Conservation (phyloP, 2,329 filamentous ascomycete genomes). For the Metarhizium rileyi region DNA sequence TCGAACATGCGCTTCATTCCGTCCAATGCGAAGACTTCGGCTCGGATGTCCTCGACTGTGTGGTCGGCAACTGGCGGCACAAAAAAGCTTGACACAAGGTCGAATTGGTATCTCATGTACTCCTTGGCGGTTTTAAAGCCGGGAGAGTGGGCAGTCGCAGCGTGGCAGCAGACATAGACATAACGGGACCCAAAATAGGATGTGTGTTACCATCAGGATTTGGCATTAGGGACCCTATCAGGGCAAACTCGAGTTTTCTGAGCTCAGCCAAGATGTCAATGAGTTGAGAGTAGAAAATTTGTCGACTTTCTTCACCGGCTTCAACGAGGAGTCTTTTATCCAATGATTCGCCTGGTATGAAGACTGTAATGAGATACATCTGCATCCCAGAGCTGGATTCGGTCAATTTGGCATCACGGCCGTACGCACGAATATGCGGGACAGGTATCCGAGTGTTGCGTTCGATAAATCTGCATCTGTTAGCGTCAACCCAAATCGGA, state of each 20-base stretch:
- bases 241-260: slow-evolving; percentile 13
- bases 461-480: slow-evolving; percentile 13
- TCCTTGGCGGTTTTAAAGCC: slow-evolving; percentile 6
- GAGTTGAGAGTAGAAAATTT: slow-evolving; percentile 14
- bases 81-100: slow-evolving; percentile 5
- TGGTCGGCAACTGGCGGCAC: neutral
- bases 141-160: neutral
- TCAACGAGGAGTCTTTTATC: slow-evolving; percentile 8
- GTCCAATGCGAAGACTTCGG: slow-evolving; percentile 8
- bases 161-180: slow-evolving; percentile 11
- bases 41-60: neutral
- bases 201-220: slow-evolving; percentile 8
- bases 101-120: slow-evolving; percentile 9
- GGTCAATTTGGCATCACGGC: slow-evolving; percentile 7
- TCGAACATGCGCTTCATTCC: slow-evolving; percentile 10
- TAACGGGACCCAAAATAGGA: slow-evolving; percentile 12
- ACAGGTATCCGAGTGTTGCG: slow-evolving; percentile 14
- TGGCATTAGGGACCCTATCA: slow-evolving; percentile 16
- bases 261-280: slow-evolving; percentile 17
- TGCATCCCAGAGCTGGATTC: neutral
- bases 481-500: slow-evolving; percentile 1
- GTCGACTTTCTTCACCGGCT: slow-evolving; percentile 5
- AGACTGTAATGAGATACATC: slow-evolving; percentile 13
- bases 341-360: slow-evolving; percentile 13
- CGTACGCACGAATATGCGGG: slow-evolving; percentile 13